Evolutionary conservation across 1,139 yeast species (phyloP), one percentile per base, ranked within the genome.

Genomic region (Yamadazyma atmosphaerica): DNA sequence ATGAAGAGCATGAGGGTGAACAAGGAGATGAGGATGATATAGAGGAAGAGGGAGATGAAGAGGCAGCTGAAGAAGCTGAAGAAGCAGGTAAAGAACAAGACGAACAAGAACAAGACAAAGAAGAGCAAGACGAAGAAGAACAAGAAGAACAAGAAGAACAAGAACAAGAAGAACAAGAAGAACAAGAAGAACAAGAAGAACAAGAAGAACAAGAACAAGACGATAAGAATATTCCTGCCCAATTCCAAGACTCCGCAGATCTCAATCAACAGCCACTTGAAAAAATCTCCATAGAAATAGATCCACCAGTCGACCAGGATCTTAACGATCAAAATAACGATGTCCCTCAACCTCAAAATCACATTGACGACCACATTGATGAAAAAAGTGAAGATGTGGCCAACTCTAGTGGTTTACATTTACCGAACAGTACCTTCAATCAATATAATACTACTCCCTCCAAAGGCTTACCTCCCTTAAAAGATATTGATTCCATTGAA

Each of bases 371-470:
- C 8, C 8, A 6, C 22, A 19, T 6, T 19, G 22, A 9, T 6
- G 22, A 29, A 16, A n/a, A 29, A 10, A 11, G 17, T 29, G 17
- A 14, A 4, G 8, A 26, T 19, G 28, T 29, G n/a, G 16, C 37
- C 33, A 15, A 36, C 22, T 31, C 41, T 4, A 19, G 16, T 14
- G 28, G 29, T 10, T 35, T 37, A 22, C 28, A 32, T 12, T 9
- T 38, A 19, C 49, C 34, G 4, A 35, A 18, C 34, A 29, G 17
- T 12, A 31, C 40, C 14, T 29, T 32, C 36, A 52, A 51, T 36
- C 61, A 55, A 30, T 65, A 65, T 42, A 58, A 71, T n/a, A 70
- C 75, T n/a, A 70, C 76, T 8, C 76, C 76, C 1, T 67, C 66
- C 55, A 71, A 71, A 45, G 54, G 62, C 13, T 55, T 72, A 22